A percentile compares a stretch with the other conserved stretches of the same genome.
phyloP scores from a whole-genome alignment of 2,329 filamentous ascomycete genomes.

The Cladophialophora yegresii region DNA sequence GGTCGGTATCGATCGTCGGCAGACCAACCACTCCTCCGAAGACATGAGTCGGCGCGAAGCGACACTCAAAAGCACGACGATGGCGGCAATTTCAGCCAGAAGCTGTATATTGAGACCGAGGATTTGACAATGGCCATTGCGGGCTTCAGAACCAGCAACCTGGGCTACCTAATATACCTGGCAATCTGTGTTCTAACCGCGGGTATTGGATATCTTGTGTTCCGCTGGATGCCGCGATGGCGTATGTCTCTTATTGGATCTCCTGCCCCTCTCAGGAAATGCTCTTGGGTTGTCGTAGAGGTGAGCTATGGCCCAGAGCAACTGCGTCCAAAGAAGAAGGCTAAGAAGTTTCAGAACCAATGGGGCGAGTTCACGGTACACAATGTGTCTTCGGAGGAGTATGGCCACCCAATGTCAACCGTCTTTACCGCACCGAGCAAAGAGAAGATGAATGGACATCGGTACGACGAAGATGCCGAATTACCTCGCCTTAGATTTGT shows the following conservation, averaged over 20 bases:
- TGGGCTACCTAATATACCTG: slow-evolving; percentile 70
- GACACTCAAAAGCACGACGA: slow-evolving; percentile 63
- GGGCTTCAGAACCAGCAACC: slow-evolving; percentile 76
- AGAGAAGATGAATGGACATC: slow-evolving; percentile 63
- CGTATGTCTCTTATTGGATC: slow-evolving; percentile 74
- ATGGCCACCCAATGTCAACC: slow-evolving; percentile 64
- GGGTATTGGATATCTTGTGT: slow-evolving; percentile 78
- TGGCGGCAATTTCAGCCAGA: slow-evolving; percentile 73
- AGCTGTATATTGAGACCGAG: slow-evolving; percentile 89
- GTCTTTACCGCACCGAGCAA: slow-evolving; percentile 57
- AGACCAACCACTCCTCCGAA: slow-evolving; percentile 66
- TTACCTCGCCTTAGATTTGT: slow-evolving; percentile 73
- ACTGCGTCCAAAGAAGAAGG: slow-evolving; percentile 34
- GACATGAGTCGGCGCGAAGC: slow-evolving; percentile 70
- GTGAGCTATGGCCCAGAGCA: slow-evolving; percentile 47
- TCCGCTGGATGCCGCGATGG: slow-evolving; percentile 90
- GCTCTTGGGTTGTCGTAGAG: slow-evolving; percentile 91
- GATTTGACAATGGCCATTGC: slow-evolving; percentile 92
- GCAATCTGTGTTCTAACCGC: slow-evolving; percentile 69
- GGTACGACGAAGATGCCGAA: slow-evolving; percentile 73
- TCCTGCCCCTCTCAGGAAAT: slow-evolving; percentile 68
- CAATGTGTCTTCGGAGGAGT: slow-evolving; percentile 60
- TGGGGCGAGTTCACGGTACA: slow-evolving; percentile 91
- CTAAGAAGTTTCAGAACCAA: slow-evolving; percentile 67
- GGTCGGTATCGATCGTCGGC: slow-evolving; percentile 49